These are phyloP conservation scores for Yamadazyma scolyti DNA, from an alignment of 805 yeast genomes.

Conservation along the genomic window DNA sequence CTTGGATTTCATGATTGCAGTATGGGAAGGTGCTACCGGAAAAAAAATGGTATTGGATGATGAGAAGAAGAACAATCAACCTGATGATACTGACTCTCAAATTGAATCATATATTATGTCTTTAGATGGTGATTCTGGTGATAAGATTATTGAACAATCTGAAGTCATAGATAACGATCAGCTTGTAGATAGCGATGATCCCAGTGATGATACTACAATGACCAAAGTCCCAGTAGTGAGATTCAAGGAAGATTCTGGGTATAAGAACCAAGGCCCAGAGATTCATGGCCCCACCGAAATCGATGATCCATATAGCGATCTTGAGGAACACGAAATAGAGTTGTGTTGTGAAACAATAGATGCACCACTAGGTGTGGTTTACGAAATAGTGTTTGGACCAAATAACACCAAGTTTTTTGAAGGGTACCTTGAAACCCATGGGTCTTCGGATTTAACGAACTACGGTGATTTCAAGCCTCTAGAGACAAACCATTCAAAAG, in stretches of 20 bases:
- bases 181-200: neutral
- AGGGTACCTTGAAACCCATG: slow-evolving; percentile 38
- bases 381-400: slow-evolving; percentile 65
- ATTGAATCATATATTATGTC: slow-evolving; percentile 35
- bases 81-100: slow-evolving; percentile 4
- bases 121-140: slow-evolving; percentile 29
- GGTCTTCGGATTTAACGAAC: slow-evolving; percentile 43
- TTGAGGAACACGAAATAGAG: slow-evolving; percentile 37
- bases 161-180: slow-evolving; percentile 3
- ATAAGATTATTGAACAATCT: neutral
- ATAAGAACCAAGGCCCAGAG: slow-evolving; percentile 59
- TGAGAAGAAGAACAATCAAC: slow-evolving; percentile 1
- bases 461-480: slow-evolving; percentile 31
- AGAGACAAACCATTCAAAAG: slow-evolving; percentile 34
- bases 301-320: slow-evolving; percentile 24
- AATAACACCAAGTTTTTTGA: slow-evolving; percentile 38
- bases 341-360: slow-evolving; percentile 47
- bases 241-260: slow-evolving; percentile 36
- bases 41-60: slow-evolving; percentile 15
- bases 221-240: slow-evolving; percentile 19
- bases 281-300: slow-evolving; percentile 56
- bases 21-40: slow-evolving; percentile 56
- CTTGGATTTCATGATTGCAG: slow-evolving; percentile 59
- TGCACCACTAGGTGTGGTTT: slow-evolving; percentile 79
- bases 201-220: slow-evolving; percentile 1